A percentile compares a stretch with the other conserved stretches of the same genome.
phyloP scores from a whole-genome alignment of 139 green algal species.

The Chlamydomonas applanata region DNA sequence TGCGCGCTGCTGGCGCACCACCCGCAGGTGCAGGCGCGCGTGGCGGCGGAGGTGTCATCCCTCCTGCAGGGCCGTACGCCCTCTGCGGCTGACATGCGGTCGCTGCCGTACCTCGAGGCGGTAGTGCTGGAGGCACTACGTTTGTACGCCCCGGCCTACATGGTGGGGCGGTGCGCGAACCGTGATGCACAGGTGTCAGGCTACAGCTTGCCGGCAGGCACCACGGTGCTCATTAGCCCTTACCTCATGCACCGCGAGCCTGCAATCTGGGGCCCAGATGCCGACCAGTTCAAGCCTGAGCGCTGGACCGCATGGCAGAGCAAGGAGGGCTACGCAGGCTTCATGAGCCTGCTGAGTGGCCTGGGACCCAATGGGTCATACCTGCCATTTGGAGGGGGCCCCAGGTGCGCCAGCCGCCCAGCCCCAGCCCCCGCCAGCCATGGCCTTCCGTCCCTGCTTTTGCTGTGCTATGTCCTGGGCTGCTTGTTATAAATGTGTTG shows the following conservation, averaged over 20 bases:
- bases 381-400: slow-evolving; percentile 77
- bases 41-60: slow-evolving; percentile 39
- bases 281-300: slow-evolving; percentile 55
- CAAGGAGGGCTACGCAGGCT: not conserved
- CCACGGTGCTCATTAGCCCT: slow-evolving; percentile 36
- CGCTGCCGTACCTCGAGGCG: slow-evolving; percentile 58
- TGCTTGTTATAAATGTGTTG: no score
- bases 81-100: slow-evolving; percentile 18
- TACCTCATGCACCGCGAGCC: slow-evolving; percentile 81
- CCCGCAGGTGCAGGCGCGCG: slow-evolving; percentile 41
- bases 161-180: slow-evolving; percentile 78
- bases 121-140: slow-evolving; percentile 81
- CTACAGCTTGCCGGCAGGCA: slow-evolving; percentile 24
- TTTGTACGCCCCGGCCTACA: slow-evolving; percentile 84
- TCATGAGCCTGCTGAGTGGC: slow-evolving; percentile 34
- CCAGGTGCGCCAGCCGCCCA: slow-evolving; percentile 15
- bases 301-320: slow-evolving; percentile 63
- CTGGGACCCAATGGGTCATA: slow-evolving; percentile 68
- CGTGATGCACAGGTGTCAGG: slow-evolving; percentile 26
- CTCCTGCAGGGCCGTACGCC: slow-evolving; percentile 21
- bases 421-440: no score
- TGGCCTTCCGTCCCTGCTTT: no score
- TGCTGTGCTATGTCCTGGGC: no score
- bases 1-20: slow-evolving; percentile 69
- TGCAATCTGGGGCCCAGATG: slow-evolving; percentile 3